phyloP scores from a whole-genome alignment of 352 stramenopile species.

The Globisporangium cylindrosporum region DNA sequence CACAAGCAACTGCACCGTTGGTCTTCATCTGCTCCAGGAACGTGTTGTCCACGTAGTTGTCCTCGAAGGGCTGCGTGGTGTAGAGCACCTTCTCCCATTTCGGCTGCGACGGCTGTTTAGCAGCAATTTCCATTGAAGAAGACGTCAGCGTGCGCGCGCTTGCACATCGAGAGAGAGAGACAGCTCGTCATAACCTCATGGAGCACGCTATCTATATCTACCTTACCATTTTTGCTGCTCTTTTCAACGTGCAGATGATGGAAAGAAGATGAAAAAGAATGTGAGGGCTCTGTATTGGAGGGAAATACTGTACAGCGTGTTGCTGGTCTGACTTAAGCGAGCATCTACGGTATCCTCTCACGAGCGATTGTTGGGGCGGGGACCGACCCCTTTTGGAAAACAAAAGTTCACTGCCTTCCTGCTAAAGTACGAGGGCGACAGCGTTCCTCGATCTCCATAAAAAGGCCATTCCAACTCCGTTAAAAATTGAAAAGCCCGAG shows the following conservation, averaged over 20 bases:
- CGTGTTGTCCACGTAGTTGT: constrained; percentile 88
- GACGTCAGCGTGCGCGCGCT: background rate
- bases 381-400: constrained; percentile 42
- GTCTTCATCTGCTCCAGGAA: constrained; percentile 91
- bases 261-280: background rate
- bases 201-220: background rate
- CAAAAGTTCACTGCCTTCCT: constrained; percentile 21
- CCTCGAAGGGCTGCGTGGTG: constrained; percentile 81
- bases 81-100: constrained; percentile 89
- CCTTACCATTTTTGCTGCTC: constrained; percentile 4
- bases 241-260: background rate
- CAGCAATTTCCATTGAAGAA: background rate
- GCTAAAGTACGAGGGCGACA: constrained; percentile 37
- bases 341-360: background rate
- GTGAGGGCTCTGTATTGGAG: background rate
- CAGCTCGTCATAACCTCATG: background rate
- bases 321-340: background rate
- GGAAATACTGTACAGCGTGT: background rate
- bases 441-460: constrained; percentile 16
- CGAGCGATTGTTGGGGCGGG: constrained; percentile 25
- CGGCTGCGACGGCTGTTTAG: background rate
- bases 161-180: background rate
- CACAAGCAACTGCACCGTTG: constrained; percentile 61
- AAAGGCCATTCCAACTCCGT: constrained; percentile 73
- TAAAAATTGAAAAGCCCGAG: constrained; percentile 62